phyloP scores from a whole-genome alignment of 1,284 basidiomycete species.

The Macrocystidia cucumis region DNA sequence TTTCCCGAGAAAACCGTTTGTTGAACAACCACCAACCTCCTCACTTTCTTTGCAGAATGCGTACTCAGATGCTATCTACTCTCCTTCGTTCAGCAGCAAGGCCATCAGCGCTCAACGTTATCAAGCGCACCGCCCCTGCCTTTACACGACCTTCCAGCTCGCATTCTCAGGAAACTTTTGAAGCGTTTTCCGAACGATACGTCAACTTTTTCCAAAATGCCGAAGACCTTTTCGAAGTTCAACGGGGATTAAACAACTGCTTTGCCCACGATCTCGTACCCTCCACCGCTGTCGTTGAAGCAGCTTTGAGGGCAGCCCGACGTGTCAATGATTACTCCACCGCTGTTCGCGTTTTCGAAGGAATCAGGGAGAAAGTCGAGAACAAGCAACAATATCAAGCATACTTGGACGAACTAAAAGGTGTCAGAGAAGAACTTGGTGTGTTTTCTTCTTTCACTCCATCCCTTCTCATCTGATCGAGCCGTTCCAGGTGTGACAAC shows the following conservation, averaged over 20 bases:
- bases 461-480: slow-evolving; percentile 4
- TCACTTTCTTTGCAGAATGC: slow-evolving; percentile 20
- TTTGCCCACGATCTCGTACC: slow-evolving; percentile 99
- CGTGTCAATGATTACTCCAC: slow-evolving; percentile 97
- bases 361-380: slow-evolving; percentile 90
- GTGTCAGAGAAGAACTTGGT: slow-evolving; percentile 87
- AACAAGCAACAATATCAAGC: slow-evolving; percentile 90
- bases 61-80: slow-evolving; percentile 39
- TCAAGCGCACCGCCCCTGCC: slow-evolving; percentile 28
- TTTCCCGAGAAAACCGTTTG: slow-evolving; percentile 17
- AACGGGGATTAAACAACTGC: slow-evolving; percentile 98
- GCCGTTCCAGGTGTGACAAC: slow-evolving; percentile 25
- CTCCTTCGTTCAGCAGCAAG: slow-evolving; percentile 50
- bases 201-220: slow-evolving; percentile 89
- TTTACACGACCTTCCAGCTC: slow-evolving; percentile 42
- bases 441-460: slow-evolving; percentile 23
- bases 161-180: slow-evolving; percentile 87
- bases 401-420: slow-evolving; percentile 84
- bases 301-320: slow-evolving; percentile 83
- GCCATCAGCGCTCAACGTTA: slow-evolving; percentile 21
- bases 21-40: slow-evolving; percentile 15
- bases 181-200: slow-evolving; percentile 91
- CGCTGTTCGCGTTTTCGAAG: slow-evolving; percentile 93
- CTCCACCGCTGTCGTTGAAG: slow-evolving; percentile 82
- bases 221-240: slow-evolving; percentile 94